phyloP scores from a whole-genome alignment of 805 yeast species.

The Vanderwaltozyma verrucispora region DNA sequence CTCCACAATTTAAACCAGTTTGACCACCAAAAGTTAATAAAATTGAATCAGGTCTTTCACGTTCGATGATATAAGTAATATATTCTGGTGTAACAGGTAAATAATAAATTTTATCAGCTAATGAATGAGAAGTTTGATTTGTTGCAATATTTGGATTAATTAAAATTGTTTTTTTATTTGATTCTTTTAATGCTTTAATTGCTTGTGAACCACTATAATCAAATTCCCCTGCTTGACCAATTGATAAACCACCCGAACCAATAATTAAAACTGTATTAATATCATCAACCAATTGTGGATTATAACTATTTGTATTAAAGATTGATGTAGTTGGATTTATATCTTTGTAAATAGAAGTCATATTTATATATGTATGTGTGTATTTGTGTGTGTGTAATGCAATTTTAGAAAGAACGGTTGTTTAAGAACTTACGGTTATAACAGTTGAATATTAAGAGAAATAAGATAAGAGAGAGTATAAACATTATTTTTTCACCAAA shows the following conservation, averaged over 20 bases:
- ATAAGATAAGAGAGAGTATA: too few species aligned
- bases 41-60: slow-evolving; percentile 95
- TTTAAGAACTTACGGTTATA: too few species aligned
- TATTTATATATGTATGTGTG: slow-evolving; percentile 8
- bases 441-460: too few species aligned
- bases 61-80: slow-evolving; percentile 87
- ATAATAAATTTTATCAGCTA: slow-evolving; percentile 92
- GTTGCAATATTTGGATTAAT: slow-evolving; percentile 96
- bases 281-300: slow-evolving; percentile 25
- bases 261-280: slow-evolving; percentile 61
- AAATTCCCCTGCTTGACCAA: slow-evolving; percentile 98
- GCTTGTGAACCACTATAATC: slow-evolving; percentile 98
- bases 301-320: slow-evolving; percentile 21
- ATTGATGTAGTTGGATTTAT: slow-evolving; percentile 17
- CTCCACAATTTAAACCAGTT: slow-evolving; percentile 94
- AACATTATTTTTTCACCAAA: too few species aligned
- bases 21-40: slow-evolving; percentile 97
- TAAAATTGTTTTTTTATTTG: slow-evolving; percentile 72
- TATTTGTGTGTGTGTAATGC: not conserved
- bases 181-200: slow-evolving; percentile 88
- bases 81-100: slow-evolving; percentile 96
- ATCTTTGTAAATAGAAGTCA: slow-evolving; percentile 24
- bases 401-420: not conserved
- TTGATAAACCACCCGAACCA: slow-evolving; percentile 95
- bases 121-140: slow-evolving; percentile 87